Evolutionary conservation across 352 stramenopile genomes (phyloP), one percentile per base, ranked within the genome.

Genomic region (Phytophthora parvispora): DNA sequence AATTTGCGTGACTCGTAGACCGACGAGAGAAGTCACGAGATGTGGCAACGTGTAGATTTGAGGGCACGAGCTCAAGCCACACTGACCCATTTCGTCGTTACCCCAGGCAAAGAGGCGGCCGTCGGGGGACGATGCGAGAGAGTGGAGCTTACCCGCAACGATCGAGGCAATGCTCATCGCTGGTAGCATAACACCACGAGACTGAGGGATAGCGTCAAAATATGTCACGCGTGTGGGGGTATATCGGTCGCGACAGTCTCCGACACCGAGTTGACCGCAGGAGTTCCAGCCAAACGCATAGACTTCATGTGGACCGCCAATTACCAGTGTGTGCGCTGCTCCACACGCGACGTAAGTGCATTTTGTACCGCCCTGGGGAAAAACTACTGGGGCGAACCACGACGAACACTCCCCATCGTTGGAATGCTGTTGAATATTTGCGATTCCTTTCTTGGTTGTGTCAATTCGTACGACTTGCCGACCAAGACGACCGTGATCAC

Each of bases 1-100:
- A 8, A 91, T 20, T 49, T 94, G 86, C 6, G 73, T 81, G 10
- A 88, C 81, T 9, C 76, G 72, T 12, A 91, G 69, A 6, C 86
- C 86, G n/a, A 90, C 63, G 6, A 84, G 64, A 16, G 86, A 92
- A 3, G 60, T 56, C 5, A 93, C 86, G 28, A 94, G 72, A 54
- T 92, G 84, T 2, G 86, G 86, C n/a, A 92, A 54, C 0, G 81
- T 94, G 63, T 94, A 94, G 31, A 92, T 79, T 60, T 94, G 84
- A 24, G 86, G 83, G 61, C 84, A 92, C n/a, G 77, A 69, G 2
- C 74, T 78, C 32, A 94, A 51, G 43, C 86, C 84, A 40, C 86
- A 94, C 70, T 94, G 86, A 13, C 86, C 83, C 29, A 93, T 80
- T 62, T 93, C 86, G 49, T 92, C 84, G 48, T 78, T 89, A 1